Base-by-base conservation (phyloP, 495 filamentous ascomycete genomes). In the Usnea hakonensis region DNA sequence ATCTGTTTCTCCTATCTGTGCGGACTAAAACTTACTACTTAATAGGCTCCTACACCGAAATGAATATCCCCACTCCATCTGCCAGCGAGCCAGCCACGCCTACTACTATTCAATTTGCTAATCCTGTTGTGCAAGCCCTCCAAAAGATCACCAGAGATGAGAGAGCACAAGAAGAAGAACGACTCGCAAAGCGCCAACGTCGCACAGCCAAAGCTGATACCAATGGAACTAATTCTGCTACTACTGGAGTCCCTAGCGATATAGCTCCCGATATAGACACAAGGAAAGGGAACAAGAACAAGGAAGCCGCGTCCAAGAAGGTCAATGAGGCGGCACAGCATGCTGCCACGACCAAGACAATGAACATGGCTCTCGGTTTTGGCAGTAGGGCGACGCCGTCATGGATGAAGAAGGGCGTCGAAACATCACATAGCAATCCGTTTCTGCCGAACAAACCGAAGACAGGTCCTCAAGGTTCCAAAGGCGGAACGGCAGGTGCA, bases 221-320 rank as follows among this genome's bases (percentile, higher is more conserved):
- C 44, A 46, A 65, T 19, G 64, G 64, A 23, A 60, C 74, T 1
- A 72, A 75, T 0, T 76, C 77, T 11, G 76, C 78, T 35, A 65
- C 74, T 1, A 70, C 75, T 14, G 77, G 72, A 17, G 71, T 76
- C 16, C 77, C 77, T 6, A 76, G 67, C 6, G 78, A 80, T 16
- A 65, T 71, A 37, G 73, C 78, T 3, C 74, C 80, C 17, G 76
- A 73, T 26, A 58, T 79, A 14, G 82, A 83, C 57, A 64, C 74
- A 53, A 80, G 78, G 57, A 86, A 85, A 65, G 81, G 82, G 63
- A 81, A 82, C 58, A 78, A 81, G 30, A 79, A 70, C 65, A 85
- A 83, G 64, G 65, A 78, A 55, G 70, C 75, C 26, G 79, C 82
- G 48, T 71, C 76, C 17, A 78, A 78, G 57, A 61, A 53, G 35